Evolutionary conservation across 2,329 filamentous ascomycete species (phyloP), one percentile per base, ranked within the genome.

Genomic region (Fusarium sp.): DNA sequence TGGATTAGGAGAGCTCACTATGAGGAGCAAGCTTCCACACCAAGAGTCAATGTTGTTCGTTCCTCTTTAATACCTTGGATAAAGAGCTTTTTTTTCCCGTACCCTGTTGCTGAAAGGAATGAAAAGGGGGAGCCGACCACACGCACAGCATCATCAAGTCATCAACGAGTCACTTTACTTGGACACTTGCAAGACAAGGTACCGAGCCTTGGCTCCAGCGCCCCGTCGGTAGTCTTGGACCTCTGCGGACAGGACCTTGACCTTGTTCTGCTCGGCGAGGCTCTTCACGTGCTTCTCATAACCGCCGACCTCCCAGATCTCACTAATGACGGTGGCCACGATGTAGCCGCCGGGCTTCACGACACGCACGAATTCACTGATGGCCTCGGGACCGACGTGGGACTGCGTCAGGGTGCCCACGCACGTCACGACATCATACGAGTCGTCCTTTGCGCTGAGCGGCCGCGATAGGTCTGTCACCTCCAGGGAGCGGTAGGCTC

Each of bases 361-460:
- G 4, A 86, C 69, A 9, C 84, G 74, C 24, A 83, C 74, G 44
- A 86, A 80, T 66, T 86, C 83, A 22, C 75, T 70, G 36, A 86
- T 64, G 4, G 80, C 80, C 39, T 70, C 69, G 0, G 84, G 82
- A 1, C 83, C 84, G 32, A 86, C 79, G 60, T 86, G 83, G 10
- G 81, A 82, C 49, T 80, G 77, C 0, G 84, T 86, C 58, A 86
- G 79, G 3, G 83, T 85, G 25, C 84, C 84, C 24, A 81, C 78
- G 72, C 84, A 86, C 1, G 79, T 78, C 15, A 85, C 76, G 5
- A 79, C 78, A 46, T 84, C 82, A 61, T 84, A 85, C 3, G 72
- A 73, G 9, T 74, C 74, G 58, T 80, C 76, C 5, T 72, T 57
- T 34, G 72, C 70, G 4, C 74, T 65, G 12, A 86, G 74, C 1